Conservation (phyloP, 306 rosid species). For the Ormosia semicastrata region DNA sequence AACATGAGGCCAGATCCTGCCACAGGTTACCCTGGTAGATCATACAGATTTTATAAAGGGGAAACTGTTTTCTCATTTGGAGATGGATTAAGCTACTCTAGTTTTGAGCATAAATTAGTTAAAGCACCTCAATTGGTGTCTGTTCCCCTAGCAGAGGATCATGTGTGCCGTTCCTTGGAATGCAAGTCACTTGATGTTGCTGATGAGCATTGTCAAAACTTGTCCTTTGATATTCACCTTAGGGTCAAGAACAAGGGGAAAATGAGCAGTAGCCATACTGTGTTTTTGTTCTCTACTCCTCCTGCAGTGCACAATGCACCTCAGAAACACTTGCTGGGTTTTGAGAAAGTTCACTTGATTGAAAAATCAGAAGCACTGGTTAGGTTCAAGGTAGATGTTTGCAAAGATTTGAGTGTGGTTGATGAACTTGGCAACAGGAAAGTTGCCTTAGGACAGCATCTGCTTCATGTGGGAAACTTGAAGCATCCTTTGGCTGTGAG, state of each 20-base stretch:
- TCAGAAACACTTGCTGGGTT: conserved; percentile 71
- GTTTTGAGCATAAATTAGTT: conserved; percentile 45
- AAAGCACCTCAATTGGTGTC: conserved; percentile 57
- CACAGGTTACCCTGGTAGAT: conserved; percentile 82
- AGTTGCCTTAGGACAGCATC: conserved; percentile 73
- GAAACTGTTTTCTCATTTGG: conserved; percentile 81
- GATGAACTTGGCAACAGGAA: conserved; percentile 86
- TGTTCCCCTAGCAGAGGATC: conserved; percentile 58
- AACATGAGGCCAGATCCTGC: conserved; percentile 87
- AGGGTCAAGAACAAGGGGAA: conserved; percentile 66
- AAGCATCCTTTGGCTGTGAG: conserved; percentile 60
- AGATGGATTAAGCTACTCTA: conserved; percentile 82
- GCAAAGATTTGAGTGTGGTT: conserved; percentile 80
- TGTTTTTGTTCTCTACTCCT: conserved; percentile 69
- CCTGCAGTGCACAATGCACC: conserved; percentile 83
- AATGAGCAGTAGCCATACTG: conserved; percentile 59
- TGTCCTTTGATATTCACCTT: conserved; percentile 63
- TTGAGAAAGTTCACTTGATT: conserved; percentile 60
- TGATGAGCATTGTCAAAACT: conserved; percentile 52
- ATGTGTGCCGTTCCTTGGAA: conserved; percentile 56
- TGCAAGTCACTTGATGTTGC: conserved; percentile 64
- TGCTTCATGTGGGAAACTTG: conserved; percentile 82
- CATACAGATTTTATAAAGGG: conserved; percentile 86
- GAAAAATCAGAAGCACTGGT: conserved; percentile 53
- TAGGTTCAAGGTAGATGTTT: conserved; percentile 74